Evolutionary conservation across 176 grass and related monocot genomes (phyloP).

Genomic region (Tillandsia leiboldiana): DNA sequence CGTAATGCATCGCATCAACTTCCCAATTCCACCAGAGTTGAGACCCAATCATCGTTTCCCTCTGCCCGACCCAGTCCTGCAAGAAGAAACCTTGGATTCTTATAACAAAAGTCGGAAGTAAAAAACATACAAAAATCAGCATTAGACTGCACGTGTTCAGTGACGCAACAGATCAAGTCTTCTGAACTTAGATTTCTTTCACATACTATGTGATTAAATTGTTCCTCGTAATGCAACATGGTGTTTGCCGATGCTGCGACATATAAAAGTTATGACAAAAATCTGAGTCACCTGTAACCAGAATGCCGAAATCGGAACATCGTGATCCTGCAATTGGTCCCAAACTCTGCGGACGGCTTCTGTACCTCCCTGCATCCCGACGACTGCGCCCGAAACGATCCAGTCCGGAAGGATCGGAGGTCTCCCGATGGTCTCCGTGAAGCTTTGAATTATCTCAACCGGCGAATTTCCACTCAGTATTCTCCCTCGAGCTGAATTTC

Average conservation of each 20-base stretch:
- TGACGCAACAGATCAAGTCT: neutral
- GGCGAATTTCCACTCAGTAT: constrained; percentile 62
- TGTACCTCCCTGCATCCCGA: constrained; percentile 89
- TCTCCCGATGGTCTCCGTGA: constrained; percentile 59
- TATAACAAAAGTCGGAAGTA: neutral
- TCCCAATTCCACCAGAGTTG: constrained; percentile 99
- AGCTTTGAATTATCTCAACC: constrained; percentile 49
- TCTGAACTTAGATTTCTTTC: neutral
- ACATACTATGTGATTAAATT: neutral
- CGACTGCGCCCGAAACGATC: constrained; percentile 73
- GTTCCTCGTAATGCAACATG: neutral
- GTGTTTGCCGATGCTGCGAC: neutral
- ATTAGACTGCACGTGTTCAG: neutral
- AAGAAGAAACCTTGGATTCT: constrained; percentile 2
- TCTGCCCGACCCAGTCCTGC: constrained; percentile 95
- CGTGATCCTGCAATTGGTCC: constrained; percentile 54
- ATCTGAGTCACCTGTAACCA: constrained; percentile 63
- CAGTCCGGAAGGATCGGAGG: constrained; percentile 72
- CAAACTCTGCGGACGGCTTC: constrained; percentile 52
- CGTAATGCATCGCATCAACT: constrained; percentile 46
- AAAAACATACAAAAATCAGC: neutral
- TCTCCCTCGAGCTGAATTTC: constrained; percentile 47
- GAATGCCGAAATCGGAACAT: constrained; percentile 73
- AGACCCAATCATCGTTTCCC: constrained; percentile 76
- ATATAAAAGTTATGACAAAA: neutral